Base-by-base conservation (phyloP, 2,329 filamentous ascomycete species). In the Coniochaeta sp. region DNA sequence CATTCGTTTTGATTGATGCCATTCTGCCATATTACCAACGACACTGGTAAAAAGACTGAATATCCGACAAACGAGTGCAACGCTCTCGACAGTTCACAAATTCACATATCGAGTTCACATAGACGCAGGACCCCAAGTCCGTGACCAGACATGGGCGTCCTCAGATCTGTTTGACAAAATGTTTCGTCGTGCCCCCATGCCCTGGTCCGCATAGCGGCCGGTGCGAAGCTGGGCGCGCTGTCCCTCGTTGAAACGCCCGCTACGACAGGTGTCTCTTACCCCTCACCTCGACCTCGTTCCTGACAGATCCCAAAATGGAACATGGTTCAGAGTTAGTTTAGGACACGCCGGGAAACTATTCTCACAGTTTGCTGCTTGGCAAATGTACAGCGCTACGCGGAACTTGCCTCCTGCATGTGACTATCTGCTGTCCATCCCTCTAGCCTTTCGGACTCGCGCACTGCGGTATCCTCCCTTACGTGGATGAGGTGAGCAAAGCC, bases 131-230 rank as follows among this genome's bases (percentile, higher is more conserved):
- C 3, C 10, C 10, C 42, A 47, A 10, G 42, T 47, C 19, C 42
- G 42, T 47, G 42, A 24, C 47, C 22, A 26, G 38, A 40, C 38
- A 40, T 19, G 38, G 9, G 4, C 38, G 30, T 36, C 32, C 22
- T 55, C 54, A 55, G 54, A 55, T 55, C 32, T 14, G 54, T 55
- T 55, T 55, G 54, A 55, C 54, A 55, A 38, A 38, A 55, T 55
- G 54, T 55, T 55, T 55, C 54, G 54, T 36, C 30, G 9, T 34
- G 24, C 3, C 8, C 54, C 54, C 30, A 17, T 26, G 24, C 22
- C 24, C 47, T 26, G 42, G 8, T 36, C 34, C 34, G 34, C n/a
- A n/a, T n/a, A n/a, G n/a, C n/a, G n/a, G n/a, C n/a, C n/a, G 34
- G 34, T 12, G 34, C 34, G 10, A 32, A 32, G 14, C 40, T 10